Percentiles rank a stretch among this genome's conserved stretches.
Conservation (phyloP, 306 rosid species). For the Hylodesmum podocarpum region DNA sequence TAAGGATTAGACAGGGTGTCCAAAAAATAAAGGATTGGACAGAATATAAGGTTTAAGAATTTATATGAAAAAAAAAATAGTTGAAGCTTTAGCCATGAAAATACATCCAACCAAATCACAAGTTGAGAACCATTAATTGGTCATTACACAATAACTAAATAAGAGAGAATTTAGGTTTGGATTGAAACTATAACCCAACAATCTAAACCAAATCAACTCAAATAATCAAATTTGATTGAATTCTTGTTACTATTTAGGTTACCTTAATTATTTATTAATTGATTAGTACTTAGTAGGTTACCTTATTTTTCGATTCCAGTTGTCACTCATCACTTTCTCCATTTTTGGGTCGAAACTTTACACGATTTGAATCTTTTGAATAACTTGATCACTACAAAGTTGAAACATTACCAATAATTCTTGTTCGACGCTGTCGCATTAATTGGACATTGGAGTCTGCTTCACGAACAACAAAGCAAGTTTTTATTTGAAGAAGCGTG, state of each 20-base stretch:
- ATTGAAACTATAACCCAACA: neutral
- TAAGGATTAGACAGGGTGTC: no score
- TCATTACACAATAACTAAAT: no score
- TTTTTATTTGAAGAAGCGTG: neutral
- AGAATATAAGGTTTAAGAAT: no score
- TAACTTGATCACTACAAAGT: neutral
- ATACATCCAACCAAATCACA: no score
- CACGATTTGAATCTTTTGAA: neutral
- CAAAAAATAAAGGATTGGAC: no score
- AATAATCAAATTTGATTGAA: neutral
- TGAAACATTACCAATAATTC: neutral
- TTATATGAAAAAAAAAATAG: no score
- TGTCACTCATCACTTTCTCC: neutral
- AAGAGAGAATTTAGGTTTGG: no score
- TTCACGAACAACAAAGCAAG: no score
- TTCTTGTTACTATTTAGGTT: neutral
- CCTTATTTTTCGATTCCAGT: neutral
- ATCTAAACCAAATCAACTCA: neutral
- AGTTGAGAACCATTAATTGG: no score
- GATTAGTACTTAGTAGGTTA: neutral
- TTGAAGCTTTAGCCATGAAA: no score
- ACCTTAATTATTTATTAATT: no score
- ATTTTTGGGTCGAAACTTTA: neutral
- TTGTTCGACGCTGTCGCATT: neutral
- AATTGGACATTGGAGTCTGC: no score